Conservation (phyloP, 139 green algal genomes). For the Chlorella sp. region DNA sequence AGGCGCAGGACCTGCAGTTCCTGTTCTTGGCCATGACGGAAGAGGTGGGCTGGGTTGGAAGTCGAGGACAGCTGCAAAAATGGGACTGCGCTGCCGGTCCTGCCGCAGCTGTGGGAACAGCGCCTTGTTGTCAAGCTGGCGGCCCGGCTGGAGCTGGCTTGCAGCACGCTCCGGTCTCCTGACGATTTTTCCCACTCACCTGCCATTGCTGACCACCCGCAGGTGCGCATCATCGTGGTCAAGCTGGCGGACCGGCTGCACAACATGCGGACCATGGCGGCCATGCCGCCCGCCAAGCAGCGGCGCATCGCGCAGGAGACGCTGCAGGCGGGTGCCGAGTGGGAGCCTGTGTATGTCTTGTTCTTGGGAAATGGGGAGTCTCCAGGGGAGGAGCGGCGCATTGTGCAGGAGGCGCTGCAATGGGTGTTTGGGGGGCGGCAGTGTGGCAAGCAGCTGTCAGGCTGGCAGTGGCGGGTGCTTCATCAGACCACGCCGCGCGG, state of each 20-base stretch:
- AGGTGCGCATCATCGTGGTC: constrained; percentile 88
- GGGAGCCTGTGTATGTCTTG: no score
- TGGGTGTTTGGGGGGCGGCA: no score
- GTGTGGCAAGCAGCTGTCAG: no score
- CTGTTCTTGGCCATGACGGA: constrained; percentile 94
- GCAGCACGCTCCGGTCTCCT: no score
- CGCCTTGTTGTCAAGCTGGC: not conserved
- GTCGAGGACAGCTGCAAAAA: not conserved
- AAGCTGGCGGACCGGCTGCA: constrained; percentile 94
- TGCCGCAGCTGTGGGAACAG: not conserved
- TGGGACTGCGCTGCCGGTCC: not conserved
- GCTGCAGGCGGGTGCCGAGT: constrained; percentile 49
- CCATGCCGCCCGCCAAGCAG: constrained; percentile 86
- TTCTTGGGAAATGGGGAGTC: no score
- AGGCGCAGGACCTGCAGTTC: constrained; percentile 83
- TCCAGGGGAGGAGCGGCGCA: no score
- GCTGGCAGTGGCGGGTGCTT: no score
- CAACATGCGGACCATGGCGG: constrained; percentile 94
- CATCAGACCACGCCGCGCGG: no score
- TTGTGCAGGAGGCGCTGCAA: no score
- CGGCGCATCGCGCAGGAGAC: constrained; percentile 80
- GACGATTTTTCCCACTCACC: not conserved
- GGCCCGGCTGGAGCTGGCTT: not conserved
- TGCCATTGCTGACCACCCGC: not conserved
- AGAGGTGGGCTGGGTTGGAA: constrained; percentile 58